Percentiles rank a stretch among this genome's conserved stretches.
Evolutionary conservation across 2,329 filamentous ascomycete genomes (phyloP).

Genomic region (Fusarium musae): DNA sequence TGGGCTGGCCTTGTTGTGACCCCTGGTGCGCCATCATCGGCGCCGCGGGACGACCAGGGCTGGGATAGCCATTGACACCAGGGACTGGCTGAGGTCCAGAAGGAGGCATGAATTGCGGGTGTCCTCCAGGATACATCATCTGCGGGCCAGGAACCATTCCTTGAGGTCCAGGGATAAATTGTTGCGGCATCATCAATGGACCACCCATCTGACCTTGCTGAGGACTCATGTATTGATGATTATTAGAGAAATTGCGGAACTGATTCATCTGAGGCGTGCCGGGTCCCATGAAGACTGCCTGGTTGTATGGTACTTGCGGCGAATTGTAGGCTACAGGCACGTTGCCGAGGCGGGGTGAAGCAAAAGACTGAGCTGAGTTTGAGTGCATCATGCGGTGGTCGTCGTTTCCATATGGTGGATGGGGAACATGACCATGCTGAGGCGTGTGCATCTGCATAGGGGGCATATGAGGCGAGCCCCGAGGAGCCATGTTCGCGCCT

Average conservation of each 20-base stretch:
- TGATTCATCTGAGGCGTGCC: conserved; percentile 76
- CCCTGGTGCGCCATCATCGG: conserved; percentile 96
- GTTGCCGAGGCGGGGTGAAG: conserved; percentile 82
- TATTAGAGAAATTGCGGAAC: conserved; percentile 77
- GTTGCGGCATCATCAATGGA: conserved; percentile 84
- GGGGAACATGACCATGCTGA: conserved; percentile 74
- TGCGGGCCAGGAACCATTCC: conserved; percentile 76
- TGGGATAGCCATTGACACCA: conserved; percentile 83
- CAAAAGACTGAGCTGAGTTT: conserved; percentile 84
- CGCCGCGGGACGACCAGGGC: conserved; percentile 80
- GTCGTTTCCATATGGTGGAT: conserved; percentile 77
- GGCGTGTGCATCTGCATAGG: conserved; percentile 81
- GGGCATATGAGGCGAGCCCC: conserved; percentile 79
- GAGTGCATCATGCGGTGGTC: conserved; percentile 91
- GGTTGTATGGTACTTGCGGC: conserved; percentile 76
- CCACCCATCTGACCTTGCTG: conserved; percentile 77
- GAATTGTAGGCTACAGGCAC: conserved; percentile 77
- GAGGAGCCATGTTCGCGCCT: conserved; percentile 71
- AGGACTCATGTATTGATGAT: conserved; percentile 74
- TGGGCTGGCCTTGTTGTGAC: conserved; percentile 88
- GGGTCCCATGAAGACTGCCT: conserved; percentile 77
- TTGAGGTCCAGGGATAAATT: conserved; percentile 80
- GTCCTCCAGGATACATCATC: conserved; percentile 82
- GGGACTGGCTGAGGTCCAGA: conserved; percentile 68
- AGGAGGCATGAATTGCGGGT: conserved; percentile 72